Percentiles rank a stretch among this genome's conserved stretches.
These are phyloP conservation scores for Fragaria vesca DNA, from an alignment of 306 rosid genomes.

Conservation along the genomic window DNA sequence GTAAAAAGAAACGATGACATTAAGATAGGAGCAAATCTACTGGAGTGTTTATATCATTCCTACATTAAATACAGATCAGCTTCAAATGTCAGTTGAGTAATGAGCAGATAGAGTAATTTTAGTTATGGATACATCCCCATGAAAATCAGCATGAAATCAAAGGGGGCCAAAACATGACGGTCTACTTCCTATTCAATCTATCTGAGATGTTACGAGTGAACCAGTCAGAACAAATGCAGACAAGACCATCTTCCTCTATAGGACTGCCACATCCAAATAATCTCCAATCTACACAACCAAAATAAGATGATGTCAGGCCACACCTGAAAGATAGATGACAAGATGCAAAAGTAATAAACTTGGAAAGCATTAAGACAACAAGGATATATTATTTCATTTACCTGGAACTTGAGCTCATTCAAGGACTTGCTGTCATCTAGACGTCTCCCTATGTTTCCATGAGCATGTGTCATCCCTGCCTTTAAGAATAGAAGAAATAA, in stretches of 20 bases:
- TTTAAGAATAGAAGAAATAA: conserved; percentile 10
- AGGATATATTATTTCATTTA: conserved; percentile 3
- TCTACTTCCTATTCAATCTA: conserved; percentile 11
- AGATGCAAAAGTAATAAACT: neutral
- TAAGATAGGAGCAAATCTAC: neutral
- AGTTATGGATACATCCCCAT: conserved; percentile 9
- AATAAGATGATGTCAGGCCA: conserved; percentile 17
- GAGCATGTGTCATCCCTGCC: conserved; percentile 47
- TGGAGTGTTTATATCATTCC: neutral
- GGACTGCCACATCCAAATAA: conserved; percentile 55
- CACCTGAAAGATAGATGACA: neutral
- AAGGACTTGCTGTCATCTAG: conserved; percentile 41
- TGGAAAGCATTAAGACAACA: neutral
- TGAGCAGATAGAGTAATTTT: neutral
- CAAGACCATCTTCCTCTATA: conserved; percentile 23
- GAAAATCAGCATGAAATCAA: conserved; percentile 6
- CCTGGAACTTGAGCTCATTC: conserved; percentile 52
- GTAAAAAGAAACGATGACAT: neutral
- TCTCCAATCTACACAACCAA: conserved; percentile 47
- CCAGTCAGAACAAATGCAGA: neutral
- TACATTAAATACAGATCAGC: conserved; percentile 9
- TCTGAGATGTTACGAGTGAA: neutral
- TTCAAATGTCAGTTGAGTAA: neutral
- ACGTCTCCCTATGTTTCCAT: conserved; percentile 37
- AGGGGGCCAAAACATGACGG: neutral